Conservation (phyloP, 2,329 filamentous ascomycete species). For the Fusarium protoensiforme region DNA sequence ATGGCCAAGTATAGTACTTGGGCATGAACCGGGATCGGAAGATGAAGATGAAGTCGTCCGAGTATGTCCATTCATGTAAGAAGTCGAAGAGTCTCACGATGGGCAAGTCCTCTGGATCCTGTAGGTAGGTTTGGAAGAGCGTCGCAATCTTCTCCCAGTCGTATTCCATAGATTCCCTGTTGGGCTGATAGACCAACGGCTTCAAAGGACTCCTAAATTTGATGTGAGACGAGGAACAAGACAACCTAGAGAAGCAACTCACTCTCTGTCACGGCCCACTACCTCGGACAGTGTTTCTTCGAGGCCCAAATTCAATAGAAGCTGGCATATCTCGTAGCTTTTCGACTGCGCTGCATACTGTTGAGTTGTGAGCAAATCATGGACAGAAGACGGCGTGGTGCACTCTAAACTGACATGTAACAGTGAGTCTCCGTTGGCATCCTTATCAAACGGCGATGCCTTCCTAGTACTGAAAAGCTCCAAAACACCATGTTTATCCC, state of each 20-base stretch:
- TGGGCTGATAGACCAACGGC: neutral
- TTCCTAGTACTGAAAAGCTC: neutral
- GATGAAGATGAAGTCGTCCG: neutral
- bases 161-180: neutral
- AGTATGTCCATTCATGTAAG: neutral
- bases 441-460: neutral
- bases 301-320: neutral
- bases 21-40: neutral
- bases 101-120: neutral
- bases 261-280: neutral
- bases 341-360: neutral
- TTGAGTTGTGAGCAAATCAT: too few species aligned
- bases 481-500: neutral
- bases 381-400: too few species aligned
- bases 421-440: neutral
- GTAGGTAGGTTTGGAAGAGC: neutral
- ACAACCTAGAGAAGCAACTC: neutral
- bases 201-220: neutral
- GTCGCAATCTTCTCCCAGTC: neutral
- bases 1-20: neutral
- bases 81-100: neutral
- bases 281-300: neutral
- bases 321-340: neutral
- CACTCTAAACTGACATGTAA: neutral
- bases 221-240: neutral